Evolutionary conservation across 2,329 filamentous ascomycete genomes (phyloP).

Genomic region (Beauveria scarabaeidicola): DNA sequence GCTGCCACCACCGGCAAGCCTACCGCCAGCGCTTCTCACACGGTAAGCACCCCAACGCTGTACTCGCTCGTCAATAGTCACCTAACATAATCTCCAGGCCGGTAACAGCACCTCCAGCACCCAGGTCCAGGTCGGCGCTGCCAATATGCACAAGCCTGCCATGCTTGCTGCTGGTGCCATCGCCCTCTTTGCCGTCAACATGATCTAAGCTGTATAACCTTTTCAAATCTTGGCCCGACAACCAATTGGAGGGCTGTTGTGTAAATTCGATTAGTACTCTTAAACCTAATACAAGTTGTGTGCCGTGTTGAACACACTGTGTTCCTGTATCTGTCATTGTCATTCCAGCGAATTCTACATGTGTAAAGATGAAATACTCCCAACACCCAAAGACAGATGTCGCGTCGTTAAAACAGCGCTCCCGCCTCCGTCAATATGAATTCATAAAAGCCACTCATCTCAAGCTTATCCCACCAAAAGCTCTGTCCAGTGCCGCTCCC

Average conservation of each 20-base stretch:
- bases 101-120: constrained; percentile 2
- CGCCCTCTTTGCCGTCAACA: constrained; percentile 11
- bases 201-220: constrained; percentile 13
- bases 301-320: background rate
- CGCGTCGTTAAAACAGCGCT: no score
- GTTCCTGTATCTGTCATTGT: background rate
- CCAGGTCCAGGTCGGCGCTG: constrained; percentile 5
- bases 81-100: background rate
- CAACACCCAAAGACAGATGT: no score
- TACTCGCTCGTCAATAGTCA: background rate
- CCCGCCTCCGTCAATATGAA: no score
- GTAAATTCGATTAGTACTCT: constrained; percentile 8
- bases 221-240: background rate
- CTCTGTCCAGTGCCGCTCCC: constrained; percentile 49
- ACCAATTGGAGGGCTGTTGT: background rate
- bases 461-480: constrained; percentile 42
- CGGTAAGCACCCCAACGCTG: constrained; percentile 1
- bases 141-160: constrained; percentile 4
- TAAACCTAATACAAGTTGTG: constrained; percentile 8
- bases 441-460: constrained; percentile 14
- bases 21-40: background rate
- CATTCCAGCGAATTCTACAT: background rate
- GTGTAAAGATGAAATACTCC: no score
- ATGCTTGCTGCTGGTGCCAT: constrained; percentile 4
- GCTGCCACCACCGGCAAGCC: background rate